Evolutionary conservation across 331 rosid genomes (phyloP).

Genomic region (Spiraea crenata): DNA sequence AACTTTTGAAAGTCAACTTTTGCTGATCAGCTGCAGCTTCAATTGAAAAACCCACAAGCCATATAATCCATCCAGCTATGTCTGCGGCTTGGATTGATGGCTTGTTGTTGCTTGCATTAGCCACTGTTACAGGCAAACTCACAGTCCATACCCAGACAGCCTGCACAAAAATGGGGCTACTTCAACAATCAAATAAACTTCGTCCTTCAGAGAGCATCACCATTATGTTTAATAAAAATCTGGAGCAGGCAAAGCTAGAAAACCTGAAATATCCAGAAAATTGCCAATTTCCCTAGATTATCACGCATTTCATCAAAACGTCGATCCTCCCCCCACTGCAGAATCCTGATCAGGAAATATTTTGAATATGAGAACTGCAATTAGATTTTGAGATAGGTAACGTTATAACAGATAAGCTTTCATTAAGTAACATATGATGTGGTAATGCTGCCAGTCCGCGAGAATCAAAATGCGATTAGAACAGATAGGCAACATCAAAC

Average conservation of each 20-base stretch:
- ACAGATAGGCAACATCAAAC: no score
- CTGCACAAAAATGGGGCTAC: conserved; percentile 38
- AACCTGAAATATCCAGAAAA: conserved; percentile 97
- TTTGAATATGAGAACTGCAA: background rate
- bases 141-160: conserved; percentile 99
- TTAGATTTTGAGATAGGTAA: background rate
- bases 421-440: no score
- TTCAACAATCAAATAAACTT: background rate
- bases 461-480: background rate
- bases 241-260: conserved; percentile 7
- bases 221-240: conserved; percentile 1
- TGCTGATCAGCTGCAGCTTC: conserved; percentile 94
- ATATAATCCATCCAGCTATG: conserved; percentile 80
- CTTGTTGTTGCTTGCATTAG: conserved; percentile 66
- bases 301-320: conserved; percentile 91
- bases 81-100: conserved; percentile 61
- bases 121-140: conserved; percentile 86
- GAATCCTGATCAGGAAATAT: conserved; percentile 52
- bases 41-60: conserved; percentile 64
- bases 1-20: conserved; percentile 59
- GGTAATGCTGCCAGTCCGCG: background rate
- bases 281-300: conserved; percentile 70
- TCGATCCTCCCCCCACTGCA: conserved; percentile 92
- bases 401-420: background rate
- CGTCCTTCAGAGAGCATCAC: background rate